Evolutionary conservation across 306 rosid species (phyloP), one percentile per base, ranked within the genome.

Genomic region (Cicer cuneatum): DNA sequence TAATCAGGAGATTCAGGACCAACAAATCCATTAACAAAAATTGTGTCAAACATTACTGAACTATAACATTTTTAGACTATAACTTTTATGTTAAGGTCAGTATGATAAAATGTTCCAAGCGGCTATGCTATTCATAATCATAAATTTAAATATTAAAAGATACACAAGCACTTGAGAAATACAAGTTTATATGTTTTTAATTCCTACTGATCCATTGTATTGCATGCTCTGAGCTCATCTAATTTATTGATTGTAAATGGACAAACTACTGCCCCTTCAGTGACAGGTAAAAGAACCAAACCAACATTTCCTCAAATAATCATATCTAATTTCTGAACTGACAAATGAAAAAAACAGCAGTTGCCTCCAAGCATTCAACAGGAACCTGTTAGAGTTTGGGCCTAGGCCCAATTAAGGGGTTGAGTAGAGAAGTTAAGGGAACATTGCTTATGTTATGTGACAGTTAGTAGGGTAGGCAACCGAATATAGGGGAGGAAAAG

Each of bases 291-390:
- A 69, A 21, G 16, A 13, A 14, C 18, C 10, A 13, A 61, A 74
- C 43, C 7, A 56, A 63, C 69, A 78, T 38, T 78, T 52, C 40
- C 52, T 39, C 18, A 69, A 61, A 49, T 42, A 59, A 40, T 59
- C 52, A 24, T 11, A 72, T 68, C 41, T 10, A 58, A 69, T 42
- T 38, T 46, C 33, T 19, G n/a, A 56, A 72, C 48, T 78, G 35
- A 69, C 68, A 57, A 73, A 49, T 8, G 81, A 71, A 72, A 49
- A 74, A 71, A 71, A 65, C 12, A 35, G 54, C 58, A 49, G 72
- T 64, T 69, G 11, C 68, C 16, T 42, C 21, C 2, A 57, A 5
- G 68, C 43, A 16, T 16, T 56, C 19, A 75, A 42, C 39, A 15
- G 39, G 56, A 79, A 59, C 18, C 13, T 56, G 61, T 9, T 56